Evolutionary conservation across 2,329 filamentous ascomycete genomes (phyloP).

Genomic region (Curvularia spicifera): DNA sequence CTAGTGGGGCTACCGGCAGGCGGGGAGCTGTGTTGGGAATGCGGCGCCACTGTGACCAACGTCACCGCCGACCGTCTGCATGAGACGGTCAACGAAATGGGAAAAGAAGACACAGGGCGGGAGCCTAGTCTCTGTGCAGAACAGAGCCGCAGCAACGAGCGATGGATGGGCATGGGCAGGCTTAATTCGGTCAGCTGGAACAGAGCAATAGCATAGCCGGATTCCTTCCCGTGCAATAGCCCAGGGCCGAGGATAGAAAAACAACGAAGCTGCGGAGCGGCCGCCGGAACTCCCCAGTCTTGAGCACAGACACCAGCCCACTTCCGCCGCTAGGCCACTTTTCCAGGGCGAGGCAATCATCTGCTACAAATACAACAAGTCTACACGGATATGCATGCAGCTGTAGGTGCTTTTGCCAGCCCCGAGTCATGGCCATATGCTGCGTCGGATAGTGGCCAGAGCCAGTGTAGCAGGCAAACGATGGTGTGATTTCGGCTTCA

Average conservation of each 20-base stretch:
- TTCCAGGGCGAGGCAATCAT: background rate
- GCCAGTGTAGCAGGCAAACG: slow-evolving; percentile 1
- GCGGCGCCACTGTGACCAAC: slow-evolving; percentile 50
- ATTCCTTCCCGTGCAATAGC: slow-evolving; percentile 19
- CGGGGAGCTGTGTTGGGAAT: slow-evolving; percentile 43
- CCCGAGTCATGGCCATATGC: background rate
- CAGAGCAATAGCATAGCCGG: slow-evolving; percentile 21
- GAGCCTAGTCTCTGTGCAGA: slow-evolving; percentile 27
- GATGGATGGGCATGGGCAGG: slow-evolving; percentile 32
- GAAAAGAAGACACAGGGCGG: slow-evolving; percentile 27
- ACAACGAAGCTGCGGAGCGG: slow-evolving; percentile 10
- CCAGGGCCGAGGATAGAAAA: slow-evolving; percentile 37
- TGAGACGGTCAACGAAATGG: slow-evolving; percentile 37
- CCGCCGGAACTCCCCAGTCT: slow-evolving; percentile 7
- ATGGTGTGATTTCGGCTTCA: slow-evolving; percentile 31
- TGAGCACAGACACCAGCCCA: slow-evolving; percentile 21
- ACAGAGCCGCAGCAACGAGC: slow-evolving; percentile 33
- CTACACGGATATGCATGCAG: background rate
- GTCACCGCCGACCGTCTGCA: slow-evolving; percentile 46
- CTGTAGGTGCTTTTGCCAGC: background rate
- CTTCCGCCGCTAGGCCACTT: background rate
- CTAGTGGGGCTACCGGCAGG: slow-evolving; percentile 47
- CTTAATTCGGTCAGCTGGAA: slow-evolving; percentile 17
- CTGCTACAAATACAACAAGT: background rate
- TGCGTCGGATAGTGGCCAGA: background rate